Percentiles rank a stretch among this genome's conserved stretches.
Evolutionary conservation across 2,329 filamentous ascomycete species (phyloP).

Genomic region (Diaporthe helianthi): DNA sequence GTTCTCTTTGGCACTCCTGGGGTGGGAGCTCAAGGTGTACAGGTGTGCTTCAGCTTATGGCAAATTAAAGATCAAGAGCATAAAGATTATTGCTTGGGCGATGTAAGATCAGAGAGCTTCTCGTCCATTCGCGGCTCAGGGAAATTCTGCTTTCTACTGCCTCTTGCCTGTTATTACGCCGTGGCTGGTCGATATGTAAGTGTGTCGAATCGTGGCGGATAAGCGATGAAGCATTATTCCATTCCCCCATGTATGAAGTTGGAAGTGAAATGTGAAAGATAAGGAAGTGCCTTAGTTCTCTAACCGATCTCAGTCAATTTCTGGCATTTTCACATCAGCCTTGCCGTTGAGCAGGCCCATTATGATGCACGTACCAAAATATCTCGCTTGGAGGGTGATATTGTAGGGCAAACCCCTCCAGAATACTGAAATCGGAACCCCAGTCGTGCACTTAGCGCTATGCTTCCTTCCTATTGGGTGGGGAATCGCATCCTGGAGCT

Average conservation of each 20-base stretch:
- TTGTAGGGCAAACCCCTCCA: neutral
- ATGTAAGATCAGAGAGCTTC: neutral
- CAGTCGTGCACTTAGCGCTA: constrained; percentile 16
- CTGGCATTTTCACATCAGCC: neutral
- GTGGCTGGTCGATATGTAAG: neutral
- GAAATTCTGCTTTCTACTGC: neutral
- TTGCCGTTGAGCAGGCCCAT: neutral
- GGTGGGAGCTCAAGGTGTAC: neutral
- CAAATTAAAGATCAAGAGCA: neutral
- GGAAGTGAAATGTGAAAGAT: neutral
- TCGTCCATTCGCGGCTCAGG: neutral
- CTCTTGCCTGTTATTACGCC: neutral
- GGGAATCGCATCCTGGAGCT: constrained; percentile 20
- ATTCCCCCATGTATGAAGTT: neutral
- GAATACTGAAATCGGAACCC: too few species aligned
- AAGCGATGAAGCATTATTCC: neutral
- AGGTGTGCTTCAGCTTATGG: neutral
- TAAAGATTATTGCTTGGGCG: neutral
- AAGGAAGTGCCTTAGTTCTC: neutral
- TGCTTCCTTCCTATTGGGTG: constrained; percentile 21
- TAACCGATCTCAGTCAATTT: neutral
- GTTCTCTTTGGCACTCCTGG: neutral
- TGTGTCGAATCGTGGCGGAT: neutral
- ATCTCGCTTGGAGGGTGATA: neutral
- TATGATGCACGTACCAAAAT: neutral